phyloP scores from a whole-genome alignment of 352 stramenopile species.

The Blastocystis hominis region DNA sequence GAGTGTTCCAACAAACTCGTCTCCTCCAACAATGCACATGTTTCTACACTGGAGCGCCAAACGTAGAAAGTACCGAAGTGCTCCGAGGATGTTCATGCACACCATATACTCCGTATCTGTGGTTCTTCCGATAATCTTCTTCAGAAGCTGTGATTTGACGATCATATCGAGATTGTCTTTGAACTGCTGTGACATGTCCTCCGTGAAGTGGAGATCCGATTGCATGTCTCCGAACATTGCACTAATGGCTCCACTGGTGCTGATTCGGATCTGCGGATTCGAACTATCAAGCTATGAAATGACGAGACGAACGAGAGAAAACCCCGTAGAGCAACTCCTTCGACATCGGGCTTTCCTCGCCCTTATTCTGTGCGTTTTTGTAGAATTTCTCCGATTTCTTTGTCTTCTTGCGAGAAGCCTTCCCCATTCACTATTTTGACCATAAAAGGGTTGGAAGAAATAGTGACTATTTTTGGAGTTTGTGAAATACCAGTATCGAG shows the following conservation, averaged over 20 bases:
- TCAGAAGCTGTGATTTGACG: slow-evolving; percentile 2
- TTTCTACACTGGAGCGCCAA: neutral
- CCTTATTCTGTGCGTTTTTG: neutral
- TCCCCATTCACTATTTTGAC: neutral
- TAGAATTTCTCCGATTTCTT: slow-evolving; percentile 30
- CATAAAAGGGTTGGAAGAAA: neutral
- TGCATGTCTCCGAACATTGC: slow-evolving; percentile 32
- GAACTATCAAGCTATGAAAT: slow-evolving; percentile 5
- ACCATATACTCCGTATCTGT: slow-evolving; percentile 19
- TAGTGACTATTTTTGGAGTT: neutral
- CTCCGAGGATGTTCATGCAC: slow-evolving; percentile 46
- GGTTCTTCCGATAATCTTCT: slow-evolving; percentile 42
- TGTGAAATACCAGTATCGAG: too few relatives aligned
- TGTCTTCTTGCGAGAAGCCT: slow-evolving; percentile 8
- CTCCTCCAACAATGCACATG: slow-evolving; percentile 38
- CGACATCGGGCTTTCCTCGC: neutral
- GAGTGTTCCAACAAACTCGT: neutral
- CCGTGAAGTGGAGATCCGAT: slow-evolving; percentile 35
- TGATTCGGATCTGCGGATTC: slow-evolving; percentile 8
- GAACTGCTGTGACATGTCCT: slow-evolving; percentile 5
- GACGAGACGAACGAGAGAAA: neutral
- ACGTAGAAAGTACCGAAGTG: neutral
- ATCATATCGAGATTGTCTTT: slow-evolving; percentile 24
- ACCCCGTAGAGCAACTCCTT: slow-evolving; percentile 45
- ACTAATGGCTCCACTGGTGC: slow-evolving; percentile 34